A percentile compares a stretch with the other conserved stretches of the same genome.
Evolutionary conservation across 768 basidiomycete species (phyloP).

Genomic region (Baorangia bicolor): DNA sequence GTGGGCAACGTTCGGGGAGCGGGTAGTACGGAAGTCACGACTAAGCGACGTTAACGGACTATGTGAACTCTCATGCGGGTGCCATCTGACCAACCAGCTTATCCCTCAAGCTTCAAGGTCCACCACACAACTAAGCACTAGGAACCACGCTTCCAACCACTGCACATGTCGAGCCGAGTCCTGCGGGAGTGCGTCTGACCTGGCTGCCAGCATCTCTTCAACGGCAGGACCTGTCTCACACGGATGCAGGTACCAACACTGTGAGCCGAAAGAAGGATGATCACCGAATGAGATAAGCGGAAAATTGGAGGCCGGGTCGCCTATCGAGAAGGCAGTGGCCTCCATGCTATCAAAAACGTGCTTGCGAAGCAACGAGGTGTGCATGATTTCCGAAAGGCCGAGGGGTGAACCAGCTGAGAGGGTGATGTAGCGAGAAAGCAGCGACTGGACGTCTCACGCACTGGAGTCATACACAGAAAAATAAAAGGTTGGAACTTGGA

Average conservation of each 20-base stretch:
- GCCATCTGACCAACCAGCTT: background rate
- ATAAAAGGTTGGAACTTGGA: slow-evolving; percentile 81
- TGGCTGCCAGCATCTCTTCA: slow-evolving; percentile 62
- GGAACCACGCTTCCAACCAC: slow-evolving; percentile 78
- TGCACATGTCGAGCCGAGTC: slow-evolving; percentile 16
- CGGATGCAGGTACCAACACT: slow-evolving; percentile 87
- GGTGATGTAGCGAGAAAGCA: slow-evolving; percentile 15
- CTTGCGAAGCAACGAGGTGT: slow-evolving; percentile 58
- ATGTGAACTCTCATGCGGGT: background rate
- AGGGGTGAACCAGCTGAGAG: slow-evolving; percentile 64
- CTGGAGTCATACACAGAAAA: slow-evolving; percentile 68
- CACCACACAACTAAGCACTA: slow-evolving; percentile 67
- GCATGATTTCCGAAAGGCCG: slow-evolving; percentile 51
- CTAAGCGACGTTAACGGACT: background rate
- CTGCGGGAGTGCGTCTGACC: slow-evolving; percentile 5
- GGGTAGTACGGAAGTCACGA: slow-evolving; percentile 7
- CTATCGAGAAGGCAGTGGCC: slow-evolving; percentile 54
- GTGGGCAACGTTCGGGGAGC: background rate
- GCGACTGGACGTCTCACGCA: slow-evolving; percentile 42
- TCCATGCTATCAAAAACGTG: slow-evolving; percentile 43
- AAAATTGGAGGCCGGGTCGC: slow-evolving; percentile 51
- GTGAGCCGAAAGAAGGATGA: slow-evolving; percentile 72
- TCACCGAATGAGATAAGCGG: slow-evolving; percentile 86
- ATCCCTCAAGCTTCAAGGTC: slow-evolving; percentile 43
- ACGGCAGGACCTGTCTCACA: slow-evolving; percentile 73